These are phyloP conservation scores for Phytophthora sp. DNA, from an alignment of 352 stramenopile species.

Conservation along the genomic window DNA sequence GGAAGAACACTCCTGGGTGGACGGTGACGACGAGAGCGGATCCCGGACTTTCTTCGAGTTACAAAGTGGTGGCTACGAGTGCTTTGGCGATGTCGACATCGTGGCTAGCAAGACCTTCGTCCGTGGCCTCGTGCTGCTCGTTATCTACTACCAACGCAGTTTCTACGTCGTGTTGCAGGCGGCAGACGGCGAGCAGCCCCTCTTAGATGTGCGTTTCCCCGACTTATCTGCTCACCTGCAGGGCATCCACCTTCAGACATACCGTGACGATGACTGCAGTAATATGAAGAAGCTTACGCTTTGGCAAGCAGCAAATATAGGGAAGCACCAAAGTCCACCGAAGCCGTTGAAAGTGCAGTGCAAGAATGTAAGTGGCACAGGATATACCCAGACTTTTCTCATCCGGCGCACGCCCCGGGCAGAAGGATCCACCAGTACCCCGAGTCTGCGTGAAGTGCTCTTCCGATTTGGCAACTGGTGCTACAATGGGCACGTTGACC, in stretches of 20 bases:
- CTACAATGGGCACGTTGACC: slow-evolving; percentile 93
- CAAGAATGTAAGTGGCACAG: slow-evolving; percentile 81
- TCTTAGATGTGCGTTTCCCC: slow-evolving; percentile 95
- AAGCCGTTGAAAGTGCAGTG: slow-evolving; percentile 86
- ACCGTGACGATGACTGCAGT: slow-evolving; percentile 76
- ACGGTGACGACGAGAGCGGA: slow-evolving; percentile 63
- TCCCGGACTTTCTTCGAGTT: slow-evolving; percentile 94
- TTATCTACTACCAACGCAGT: slow-evolving; percentile 87
- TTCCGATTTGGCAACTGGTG: slow-evolving; percentile 97
- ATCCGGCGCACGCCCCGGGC: slow-evolving; percentile 69
- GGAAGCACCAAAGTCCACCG: slow-evolving; percentile 63
- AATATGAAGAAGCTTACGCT: slow-evolving; percentile 94
- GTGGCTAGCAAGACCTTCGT: slow-evolving; percentile 91
- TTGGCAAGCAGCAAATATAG: slow-evolving; percentile 80
- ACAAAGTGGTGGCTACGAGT: slow-evolving; percentile 86
- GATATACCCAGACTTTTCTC: slow-evolving; percentile 88
- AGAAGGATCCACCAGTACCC: slow-evolving; percentile 32
- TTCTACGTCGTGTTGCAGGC: slow-evolving; percentile 94
- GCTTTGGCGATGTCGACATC: slow-evolving; percentile 85
- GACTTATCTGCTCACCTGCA: slow-evolving; percentile 91
- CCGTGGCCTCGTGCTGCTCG: slow-evolving; percentile 76
- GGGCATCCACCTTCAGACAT: slow-evolving; percentile 88
- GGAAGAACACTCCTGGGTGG: slow-evolving; percentile 91
- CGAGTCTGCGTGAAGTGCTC: slow-evolving; percentile 89
- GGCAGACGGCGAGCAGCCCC: slow-evolving; percentile 89